Evolutionary conservation across 2,329 filamentous ascomycete species (phyloP), one percentile per base, ranked within the genome.

Genomic region (Aphanocladium album): DNA sequence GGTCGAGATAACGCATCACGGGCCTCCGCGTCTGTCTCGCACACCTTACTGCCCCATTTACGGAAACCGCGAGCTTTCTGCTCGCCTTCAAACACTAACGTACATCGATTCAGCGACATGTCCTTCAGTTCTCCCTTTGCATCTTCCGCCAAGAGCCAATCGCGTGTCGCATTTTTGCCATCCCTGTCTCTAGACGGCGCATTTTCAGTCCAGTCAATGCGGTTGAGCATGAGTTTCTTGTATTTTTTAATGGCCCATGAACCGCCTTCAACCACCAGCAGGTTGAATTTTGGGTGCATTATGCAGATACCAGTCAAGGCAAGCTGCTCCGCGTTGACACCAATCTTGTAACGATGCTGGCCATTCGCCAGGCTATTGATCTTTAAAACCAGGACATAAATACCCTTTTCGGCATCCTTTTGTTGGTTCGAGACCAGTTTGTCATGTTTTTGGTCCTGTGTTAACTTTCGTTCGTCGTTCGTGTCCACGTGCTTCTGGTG

Each of bases 171-270:
- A 62, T 83, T 84, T 60, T 82, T 80, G 41, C 80, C 82, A 62
- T 86, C 81, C 54, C 80, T 81, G 46, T 85, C 77, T 43, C 81
- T 81, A 0, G 92, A 88, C 2, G 87, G 86, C 0, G 85, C 83
- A 67, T 96, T 96, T 71, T 98, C 93, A 2, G 89, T 89, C 95
- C 96, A 99, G 73, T 96, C 89, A 69, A 98, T 92, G 52, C 95
- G 91, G 67, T 93, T 88, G 47, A 96, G 80, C 90, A 99, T 93
- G 33, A 99, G 81, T 73, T 96, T 97, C 73, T 89, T 91, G 79
- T 93, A 98, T 64, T 88, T 88, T 57, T 85, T 86, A 71, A 95
- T 89, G 62, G 89, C 89, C 77, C 95, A 88, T 62, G 87, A 80
- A 43, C 95, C 95, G 37, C 93, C 95, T 73, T 99, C 96, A 1